Conservation (phyloP, 768 basidiomycete species). For the Leccinum imitatum region DNA sequence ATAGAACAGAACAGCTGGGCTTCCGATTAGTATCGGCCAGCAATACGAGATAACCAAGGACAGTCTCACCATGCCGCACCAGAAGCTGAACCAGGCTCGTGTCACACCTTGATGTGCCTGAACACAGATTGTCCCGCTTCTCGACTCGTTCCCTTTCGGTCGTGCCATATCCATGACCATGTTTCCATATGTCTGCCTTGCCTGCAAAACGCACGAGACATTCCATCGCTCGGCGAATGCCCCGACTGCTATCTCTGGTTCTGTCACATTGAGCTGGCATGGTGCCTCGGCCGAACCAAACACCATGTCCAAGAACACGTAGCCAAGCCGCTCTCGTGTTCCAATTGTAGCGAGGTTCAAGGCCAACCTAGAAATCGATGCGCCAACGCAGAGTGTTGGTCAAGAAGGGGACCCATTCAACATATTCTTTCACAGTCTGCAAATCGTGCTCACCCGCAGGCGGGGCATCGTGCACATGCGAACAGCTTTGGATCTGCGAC, state of each 20-base stretch:
- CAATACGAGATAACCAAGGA: not conserved
- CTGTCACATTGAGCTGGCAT: constrained; percentile 18
- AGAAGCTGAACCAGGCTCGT: constrained; percentile 3
- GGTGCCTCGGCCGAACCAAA: constrained; percentile 26
- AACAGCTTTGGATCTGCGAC: constrained; percentile 24
- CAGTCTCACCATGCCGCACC: not conserved
- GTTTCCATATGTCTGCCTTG: constrained; percentile 12
- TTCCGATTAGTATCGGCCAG: not conserved
- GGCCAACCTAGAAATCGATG: constrained; percentile 10
- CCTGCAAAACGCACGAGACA: not conserved
- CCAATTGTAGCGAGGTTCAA: not conserved
- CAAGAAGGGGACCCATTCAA: not conserved
- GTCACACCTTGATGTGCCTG: constrained; percentile 18
- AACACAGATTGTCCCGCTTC: constrained; percentile 21
- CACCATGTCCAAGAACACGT: constrained; percentile 14
- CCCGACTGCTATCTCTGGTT: constrained; percentile 24
- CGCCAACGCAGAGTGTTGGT: constrained; percentile 16
- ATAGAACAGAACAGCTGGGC: constrained; percentile 8
- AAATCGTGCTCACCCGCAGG: constrained; percentile 17
- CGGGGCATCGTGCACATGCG: constrained; percentile 23
- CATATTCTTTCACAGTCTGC: constrained; percentile 10
- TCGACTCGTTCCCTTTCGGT: constrained; percentile 14
- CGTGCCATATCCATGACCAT: constrained; percentile 15
- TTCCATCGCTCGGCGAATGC: constrained; percentile 17
- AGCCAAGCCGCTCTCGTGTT: constrained; percentile 14